Base-by-base conservation (phyloP, 306 rosid genomes). In the Citrullus amarus region DNA sequence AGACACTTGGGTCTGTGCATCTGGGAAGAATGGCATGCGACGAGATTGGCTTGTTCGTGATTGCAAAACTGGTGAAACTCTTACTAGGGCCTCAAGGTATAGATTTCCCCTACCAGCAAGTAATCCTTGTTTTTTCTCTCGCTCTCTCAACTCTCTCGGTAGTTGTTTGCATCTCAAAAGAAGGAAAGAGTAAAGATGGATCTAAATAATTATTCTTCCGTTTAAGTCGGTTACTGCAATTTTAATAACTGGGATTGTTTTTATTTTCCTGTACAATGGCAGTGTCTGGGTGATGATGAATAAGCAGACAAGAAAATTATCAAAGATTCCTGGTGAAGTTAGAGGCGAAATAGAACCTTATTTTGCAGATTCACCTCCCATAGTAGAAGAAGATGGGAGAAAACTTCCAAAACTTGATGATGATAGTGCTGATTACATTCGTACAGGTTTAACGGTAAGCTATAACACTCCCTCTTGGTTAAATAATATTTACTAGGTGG, bases 241-340 rank as follows among this genome's bases (percentile, higher is more conserved):
- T 44, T 16, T 73, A 74, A 78, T 66, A 78, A 61, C 68, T 32
- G 81, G 81, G 12, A 28, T 80, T 80, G 57, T 79, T 86, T 69
- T 74, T 59, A 69, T 85, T 82, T 62, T 81, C 10, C 18, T 34
- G 73, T 70, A 39, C 87, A 83, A 75, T 79, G 81, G 74, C 90
- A 96, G 99, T 90, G 93, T 96, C 76, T 93, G 98, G 97, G 99
- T 96, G 85, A 96, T 93, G 99, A 96, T 96, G 99, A 93, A 96
- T 89, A 96, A 93, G 80, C 79, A 85, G 82, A 96, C 99, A 9
- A 90, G 99, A 87, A 93, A 85, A 86, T 83, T 96, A 56, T 92
- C 99, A 20, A 96, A 96, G 80, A 90, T 96, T 80, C 99, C 99
- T 0, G 91, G 82, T 54, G 99, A 93, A 88, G 99, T 93, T 80